Conservation (phyloP, 805 yeast genomes). For the Kuraishia capsulata region DNA sequence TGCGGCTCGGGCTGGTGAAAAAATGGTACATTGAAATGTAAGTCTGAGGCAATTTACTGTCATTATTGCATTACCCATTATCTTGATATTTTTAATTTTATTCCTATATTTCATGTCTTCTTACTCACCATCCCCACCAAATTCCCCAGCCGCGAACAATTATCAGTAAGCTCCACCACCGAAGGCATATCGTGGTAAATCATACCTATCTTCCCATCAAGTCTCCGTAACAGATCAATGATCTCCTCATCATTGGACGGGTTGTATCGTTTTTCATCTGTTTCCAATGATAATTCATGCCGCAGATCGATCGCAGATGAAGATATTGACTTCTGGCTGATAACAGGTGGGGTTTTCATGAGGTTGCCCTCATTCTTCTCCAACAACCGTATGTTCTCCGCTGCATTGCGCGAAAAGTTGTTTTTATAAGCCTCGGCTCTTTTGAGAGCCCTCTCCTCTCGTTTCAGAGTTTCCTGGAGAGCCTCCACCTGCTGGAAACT, state of each 20-base stretch:
- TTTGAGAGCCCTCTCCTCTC: background rate
- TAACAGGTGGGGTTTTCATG: background rate
- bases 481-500: constrained; percentile 1
- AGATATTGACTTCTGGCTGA: background rate
- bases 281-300: background rate
- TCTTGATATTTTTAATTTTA: too few species aligned
- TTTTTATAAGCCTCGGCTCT: background rate
- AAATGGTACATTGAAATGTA: too few species aligned
- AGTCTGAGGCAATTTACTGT: too few species aligned
- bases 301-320: background rate
- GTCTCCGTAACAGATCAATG: background rate
- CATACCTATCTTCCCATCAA: background rate
- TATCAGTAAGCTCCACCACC: constrained; percentile 1
- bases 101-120: too few species aligned
- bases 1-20: too few species aligned
- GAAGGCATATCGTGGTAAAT: background rate
- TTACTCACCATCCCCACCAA: too few species aligned
- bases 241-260: constrained; percentile 1
- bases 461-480: background rate
- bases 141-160: background rate
- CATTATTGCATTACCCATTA: too few species aligned
- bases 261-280: background rate
- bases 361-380: background rate
- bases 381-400: constrained; percentile 1
- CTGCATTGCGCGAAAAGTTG: background rate